phyloP scores from a whole-genome alignment of 2,329 filamentous ascomycete species.

The Monilinia polystroma region DNA sequence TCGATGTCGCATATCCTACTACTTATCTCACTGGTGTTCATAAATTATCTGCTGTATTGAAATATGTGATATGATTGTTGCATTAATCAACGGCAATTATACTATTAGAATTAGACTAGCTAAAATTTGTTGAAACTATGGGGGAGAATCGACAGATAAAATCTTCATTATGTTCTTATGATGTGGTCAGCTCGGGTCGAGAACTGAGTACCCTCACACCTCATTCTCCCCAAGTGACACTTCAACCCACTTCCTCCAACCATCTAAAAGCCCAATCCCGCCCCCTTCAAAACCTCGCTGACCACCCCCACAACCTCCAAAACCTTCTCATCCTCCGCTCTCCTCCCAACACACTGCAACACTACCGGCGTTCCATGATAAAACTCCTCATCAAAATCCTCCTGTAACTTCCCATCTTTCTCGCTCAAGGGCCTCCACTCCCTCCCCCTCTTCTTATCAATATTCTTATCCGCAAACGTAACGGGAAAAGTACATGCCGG shows the following conservation, averaged over 20 bases:
- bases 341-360: slow-evolving; percentile 38
- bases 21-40: too few species aligned
- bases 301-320: slow-evolving; percentile 44
- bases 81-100: too few species aligned
- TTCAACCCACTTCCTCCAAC: too few species aligned
- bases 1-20: too few species aligned
- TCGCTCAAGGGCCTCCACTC: slow-evolving; percentile 36
- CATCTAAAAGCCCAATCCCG: neutral
- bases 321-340: slow-evolving; percentile 40
- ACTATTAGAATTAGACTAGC: too few species aligned
- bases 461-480: slow-evolving; percentile 43
- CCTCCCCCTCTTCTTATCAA: slow-evolving; percentile 38
- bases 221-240: neutral
- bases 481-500: slow-evolving; percentile 46
- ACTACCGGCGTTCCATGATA: slow-evolving; percentile 38
- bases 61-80: too few species aligned
- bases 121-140: too few species aligned
- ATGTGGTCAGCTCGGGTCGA: too few species aligned
- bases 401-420: slow-evolving; percentile 35
- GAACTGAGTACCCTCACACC: neutral
- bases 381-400: slow-evolving; percentile 39
- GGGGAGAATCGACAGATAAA: too few species aligned
- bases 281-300: slow-evolving; percentile 37
- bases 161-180: too few species aligned
- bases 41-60: too few species aligned